Base-by-base conservation (phyloP, 2,329 filamentous ascomycete species). In the Pseudodiploospora longispora region DNA sequence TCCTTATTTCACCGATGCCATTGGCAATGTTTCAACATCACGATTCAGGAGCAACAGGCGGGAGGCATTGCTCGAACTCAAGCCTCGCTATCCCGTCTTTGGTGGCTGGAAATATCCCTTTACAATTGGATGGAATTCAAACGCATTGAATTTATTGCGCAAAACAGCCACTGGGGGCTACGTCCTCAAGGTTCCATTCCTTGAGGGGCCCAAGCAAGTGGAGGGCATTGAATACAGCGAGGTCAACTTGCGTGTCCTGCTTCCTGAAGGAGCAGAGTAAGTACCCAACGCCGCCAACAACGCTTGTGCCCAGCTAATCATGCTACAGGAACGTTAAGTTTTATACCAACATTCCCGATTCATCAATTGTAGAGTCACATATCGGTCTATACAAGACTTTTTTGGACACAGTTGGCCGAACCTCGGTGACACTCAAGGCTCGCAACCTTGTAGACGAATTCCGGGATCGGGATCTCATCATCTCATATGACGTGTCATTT, bases 71-170 rank as follows among this genome's bases (percentile, higher is more conserved):
- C 76, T 98, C 29, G 90, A 96, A 65, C 75, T 96, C 50, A 93
- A 90, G 73, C 93, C 93, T 19, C 81, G 93, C 42, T 98, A 95
- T 65, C 93, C 93, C n/a, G 65, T 98, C 27, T 98, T 96, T 58
- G 93, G 93, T 48, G 89, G 87, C 48, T 98, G 93, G 93, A 95
- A 95, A 67, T 97, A 96, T 67, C 93, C 87, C 52, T 98, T 97
- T 72, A 87, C 85, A 47, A 82, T 97, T 46, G 93, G 93, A 54
- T 98, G 93, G 93, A 94, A 97, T 69, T 83, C 86, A 42, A 81
- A 95, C 53, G 74, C 94, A 29, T 80, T 80, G 57, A 79, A 78
- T 46, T 93, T 87, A 62, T 63, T 98, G 52, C 82, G 87, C 56
- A 78, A 72, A 54, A 72, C 77, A 36, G 68, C 72, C 38, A 75